A percentile compares a stretch with the other conserved stretches of the same genome.
Conservation (phyloP, 2,329 filamentous ascomycete species). For the Verticillium nonalfalfae region DNA sequence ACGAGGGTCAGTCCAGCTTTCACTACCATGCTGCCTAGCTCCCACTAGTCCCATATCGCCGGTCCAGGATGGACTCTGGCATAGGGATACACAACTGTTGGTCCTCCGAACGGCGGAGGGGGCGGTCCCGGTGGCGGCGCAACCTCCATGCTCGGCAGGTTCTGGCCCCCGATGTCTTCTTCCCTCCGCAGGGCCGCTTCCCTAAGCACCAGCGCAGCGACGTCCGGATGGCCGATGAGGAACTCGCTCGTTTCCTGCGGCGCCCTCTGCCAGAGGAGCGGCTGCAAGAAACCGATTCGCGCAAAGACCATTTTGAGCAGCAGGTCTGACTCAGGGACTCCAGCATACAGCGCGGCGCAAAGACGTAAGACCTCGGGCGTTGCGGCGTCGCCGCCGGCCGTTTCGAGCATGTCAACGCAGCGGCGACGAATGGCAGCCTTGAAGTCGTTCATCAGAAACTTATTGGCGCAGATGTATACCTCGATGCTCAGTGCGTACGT, state of each 20-base stretch:
- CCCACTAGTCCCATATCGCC: not conserved
- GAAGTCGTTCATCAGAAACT: conserved; percentile 39
- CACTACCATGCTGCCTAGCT: too few species aligned
- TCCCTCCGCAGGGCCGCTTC: conserved; percentile 39
- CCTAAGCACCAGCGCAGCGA: conserved; percentile 37
- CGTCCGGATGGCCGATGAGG: conserved; percentile 35
- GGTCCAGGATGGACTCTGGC: not conserved
- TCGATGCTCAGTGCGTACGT: conserved; percentile 39
- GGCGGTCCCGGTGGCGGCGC: not conserved
- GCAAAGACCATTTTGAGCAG: conserved; percentile 42
- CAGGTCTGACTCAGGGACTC: conserved; percentile 33
- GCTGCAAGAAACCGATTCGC: conserved; percentile 40
- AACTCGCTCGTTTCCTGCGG: conserved; percentile 35
- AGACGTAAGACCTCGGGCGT: conserved; percentile 34
- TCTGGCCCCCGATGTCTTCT: conserved; percentile 24
- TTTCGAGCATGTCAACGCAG: conserved; percentile 39
- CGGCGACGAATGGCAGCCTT: conserved; percentile 32
- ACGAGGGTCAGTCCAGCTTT: too few species aligned
- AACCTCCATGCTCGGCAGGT: conserved; percentile 38
- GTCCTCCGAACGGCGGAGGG: not conserved
- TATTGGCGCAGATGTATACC: conserved; percentile 42
- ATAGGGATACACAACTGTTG: not conserved
- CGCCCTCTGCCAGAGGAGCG: conserved; percentile 32
- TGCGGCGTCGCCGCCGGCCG: conserved; percentile 33
- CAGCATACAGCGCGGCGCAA: conserved; percentile 34